Evolutionary conservation across 768 basidiomycete genomes (phyloP).

Genomic region (Mycena pura): DNA sequence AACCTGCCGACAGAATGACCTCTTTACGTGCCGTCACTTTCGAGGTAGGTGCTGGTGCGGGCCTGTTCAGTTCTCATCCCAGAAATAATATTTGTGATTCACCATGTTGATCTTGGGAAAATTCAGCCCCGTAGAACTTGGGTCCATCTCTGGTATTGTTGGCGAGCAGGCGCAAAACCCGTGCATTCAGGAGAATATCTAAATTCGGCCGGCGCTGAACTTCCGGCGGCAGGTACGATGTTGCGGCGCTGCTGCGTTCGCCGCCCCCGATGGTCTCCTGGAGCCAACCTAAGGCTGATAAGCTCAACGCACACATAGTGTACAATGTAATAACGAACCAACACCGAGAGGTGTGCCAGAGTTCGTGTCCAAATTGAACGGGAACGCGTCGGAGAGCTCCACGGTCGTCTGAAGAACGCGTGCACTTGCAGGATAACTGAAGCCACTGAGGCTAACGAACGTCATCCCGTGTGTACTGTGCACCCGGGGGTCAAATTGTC

Average conservation of each 20-base stretch:
- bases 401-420: slow-evolving; percentile 36
- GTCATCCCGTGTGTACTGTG: slow-evolving; percentile 42
- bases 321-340: slow-evolving; percentile 16
- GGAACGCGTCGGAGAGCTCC: slow-evolving; percentile 34
- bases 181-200: slow-evolving; percentile 34
- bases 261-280: slow-evolving; percentile 33
- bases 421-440: slow-evolving; percentile 30
- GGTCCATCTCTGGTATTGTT: not conserved
- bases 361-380: slow-evolving; percentile 36
- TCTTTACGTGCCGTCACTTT: slow-evolving; percentile 4
- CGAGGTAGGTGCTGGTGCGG: not conserved
- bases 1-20: slow-evolving; percentile 28
- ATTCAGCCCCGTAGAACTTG: not conserved
- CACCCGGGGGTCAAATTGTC: slow-evolving; percentile 44
- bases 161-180: slow-evolving; percentile 25
- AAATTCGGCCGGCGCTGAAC: slow-evolving; percentile 35
- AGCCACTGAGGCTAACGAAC: slow-evolving; percentile 33
- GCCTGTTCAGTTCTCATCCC: not conserved
- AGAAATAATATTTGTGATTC: not conserved
- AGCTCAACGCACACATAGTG: not conserved
- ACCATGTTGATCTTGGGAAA: slow-evolving; percentile 11
- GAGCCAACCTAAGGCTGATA: slow-evolving; percentile 25
- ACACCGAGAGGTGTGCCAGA: slow-evolving; percentile 35
- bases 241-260: slow-evolving; percentile 37
- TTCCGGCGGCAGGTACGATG: slow-evolving; percentile 35